A percentile compares a stretch with the other conserved stretches of the same genome.
These are phyloP conservation scores for Trichoderma oligosporum DNA, from an alignment of 2,329 filamentous ascomycete genomes.

Conservation along the genomic window DNA sequence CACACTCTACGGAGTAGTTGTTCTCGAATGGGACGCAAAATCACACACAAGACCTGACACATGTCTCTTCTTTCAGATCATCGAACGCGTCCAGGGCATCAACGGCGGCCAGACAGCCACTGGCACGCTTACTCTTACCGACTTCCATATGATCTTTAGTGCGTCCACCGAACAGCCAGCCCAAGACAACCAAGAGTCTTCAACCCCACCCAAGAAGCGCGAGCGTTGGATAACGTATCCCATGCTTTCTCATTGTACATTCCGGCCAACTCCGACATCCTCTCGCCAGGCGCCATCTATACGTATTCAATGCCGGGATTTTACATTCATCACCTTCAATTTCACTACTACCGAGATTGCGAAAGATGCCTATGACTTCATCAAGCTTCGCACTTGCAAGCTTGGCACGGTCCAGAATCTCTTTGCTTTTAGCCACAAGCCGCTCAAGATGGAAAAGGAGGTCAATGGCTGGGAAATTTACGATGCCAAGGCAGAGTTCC, in stretches of 20 bases:
- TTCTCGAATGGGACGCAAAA: background rate
- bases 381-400: slow-evolving; percentile 76
- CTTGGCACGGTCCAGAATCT: slow-evolving; percentile 81
- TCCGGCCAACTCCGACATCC: slow-evolving; percentile 67
- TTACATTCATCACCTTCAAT: slow-evolving; percentile 88
- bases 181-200: slow-evolving; percentile 23
- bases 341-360: slow-evolving; percentile 72
- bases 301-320: slow-evolving; percentile 85
- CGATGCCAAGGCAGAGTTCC: slow-evolving; percentile 79
- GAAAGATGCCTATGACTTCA: slow-evolving; percentile 81
- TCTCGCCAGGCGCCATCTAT: slow-evolving; percentile 75
- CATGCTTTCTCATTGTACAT: slow-evolving; percentile 76
- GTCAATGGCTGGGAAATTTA: slow-evolving; percentile 82
- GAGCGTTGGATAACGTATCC: slow-evolving; percentile 95
- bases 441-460: slow-evolving; percentile 67
- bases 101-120: slow-evolving; percentile 54
- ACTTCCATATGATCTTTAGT: slow-evolving; percentile 58
- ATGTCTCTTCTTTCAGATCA: slow-evolving; percentile 33
- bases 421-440: slow-evolving; percentile 83
- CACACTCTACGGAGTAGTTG: background rate
- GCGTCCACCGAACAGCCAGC: slow-evolving; percentile 37
- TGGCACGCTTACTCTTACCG: slow-evolving; percentile 58
- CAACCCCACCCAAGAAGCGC: slow-evolving; percentile 38
- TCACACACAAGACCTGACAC: slow-evolving; percentile 10
- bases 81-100: slow-evolving; percentile 59